Evolutionary conservation across 768 basidiomycete species (phyloP), one percentile per base, ranked within the genome.

Genomic region (Tricholoma saponaceum): DNA sequence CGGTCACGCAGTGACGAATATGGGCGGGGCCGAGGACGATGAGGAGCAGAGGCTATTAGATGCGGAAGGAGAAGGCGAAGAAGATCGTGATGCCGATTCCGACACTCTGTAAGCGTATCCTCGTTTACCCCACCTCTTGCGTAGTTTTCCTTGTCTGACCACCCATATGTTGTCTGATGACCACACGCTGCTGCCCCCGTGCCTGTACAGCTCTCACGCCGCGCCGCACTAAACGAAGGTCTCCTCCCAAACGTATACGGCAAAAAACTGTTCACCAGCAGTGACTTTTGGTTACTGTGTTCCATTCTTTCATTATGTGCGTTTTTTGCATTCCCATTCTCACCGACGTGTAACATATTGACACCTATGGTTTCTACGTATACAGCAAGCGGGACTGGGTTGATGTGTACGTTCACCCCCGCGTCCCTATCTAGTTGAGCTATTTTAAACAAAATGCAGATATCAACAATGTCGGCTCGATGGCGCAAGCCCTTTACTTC

Each of bases 391-490:
- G 90, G 90, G 9, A 87, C 83, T 10, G 89, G 90, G 3, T 56
- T 92, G 37, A 90, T 89, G 86, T 92, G 86, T 87, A 63, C 49
- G 84, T 61, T 9, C 10, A 49, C 33, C 30, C 25, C 20, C 33
- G 13, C 63, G 62, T 4, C 52, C 57, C 12, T 12, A 26, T 46
- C 67, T 14, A n/a, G 6, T 14, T 9, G 18, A 9, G 12, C 53
- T 2, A 59, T 7, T 16, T 33, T 51, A 41, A 59, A 55, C 7
- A 14, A 5, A 7, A 18, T 6, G 18, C n/a, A 87, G 86, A 84
- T 65, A 91, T 92, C 72, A 92, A 91, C 70, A 92, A 92, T 62
- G 88, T 85, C 13, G 88, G 90, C 32, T 80, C 83, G 4, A 85
- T 90, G 51, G 76, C 89, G 0, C 82, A 87, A 63, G 86, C 89